phyloP scores from a whole-genome alignment of 2,329 filamentous ascomycete genomes.

The Dothiorella sarmentorum region DNA sequence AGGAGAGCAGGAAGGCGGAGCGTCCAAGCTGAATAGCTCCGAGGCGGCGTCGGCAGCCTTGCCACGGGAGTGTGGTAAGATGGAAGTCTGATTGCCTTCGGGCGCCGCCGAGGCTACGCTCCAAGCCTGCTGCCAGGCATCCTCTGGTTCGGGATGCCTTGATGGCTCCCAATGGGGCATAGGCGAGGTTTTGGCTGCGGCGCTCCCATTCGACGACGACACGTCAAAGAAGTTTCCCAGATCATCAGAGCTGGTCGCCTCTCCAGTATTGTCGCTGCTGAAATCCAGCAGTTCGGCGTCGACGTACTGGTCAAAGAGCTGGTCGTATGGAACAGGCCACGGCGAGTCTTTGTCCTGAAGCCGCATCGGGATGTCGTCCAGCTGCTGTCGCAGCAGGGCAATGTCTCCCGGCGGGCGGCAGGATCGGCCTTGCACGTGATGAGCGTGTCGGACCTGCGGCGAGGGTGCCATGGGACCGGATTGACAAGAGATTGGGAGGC shows the following conservation, averaged over 20 bases:
- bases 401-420: conserved; percentile 16
- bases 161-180: conserved; percentile 45
- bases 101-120: conserved; percentile 41
- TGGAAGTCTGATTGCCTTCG: conserved; percentile 28
- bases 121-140: conserved; percentile 54
- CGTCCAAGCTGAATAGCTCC: conserved; percentile 32
- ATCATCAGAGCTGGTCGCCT: conserved; percentile 46
- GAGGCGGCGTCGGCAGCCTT: conserved; percentile 32
- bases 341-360: conserved; percentile 51
- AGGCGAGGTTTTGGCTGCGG: conserved; percentile 44
- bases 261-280: conserved; percentile 44
- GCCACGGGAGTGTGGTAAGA: conserved; percentile 31
- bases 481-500: conserved; percentile 23
- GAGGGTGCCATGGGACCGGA: conserved; percentile 28
- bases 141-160: conserved; percentile 36
- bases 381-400: conserved; percentile 25
- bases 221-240: conserved; percentile 52
- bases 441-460: conserved; percentile 11
- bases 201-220: conserved; percentile 51
- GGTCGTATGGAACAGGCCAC: conserved; percentile 54
- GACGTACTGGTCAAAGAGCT: conserved; percentile 63
- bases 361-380: conserved; percentile 39
- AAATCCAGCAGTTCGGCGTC: conserved; percentile 54
- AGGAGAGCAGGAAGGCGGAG: conserved; percentile 18
- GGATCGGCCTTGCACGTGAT: conserved; percentile 18